phyloP scores from a whole-genome alignment of 352 stramenopile genomes.

The Pythium oligandrum region DNA sequence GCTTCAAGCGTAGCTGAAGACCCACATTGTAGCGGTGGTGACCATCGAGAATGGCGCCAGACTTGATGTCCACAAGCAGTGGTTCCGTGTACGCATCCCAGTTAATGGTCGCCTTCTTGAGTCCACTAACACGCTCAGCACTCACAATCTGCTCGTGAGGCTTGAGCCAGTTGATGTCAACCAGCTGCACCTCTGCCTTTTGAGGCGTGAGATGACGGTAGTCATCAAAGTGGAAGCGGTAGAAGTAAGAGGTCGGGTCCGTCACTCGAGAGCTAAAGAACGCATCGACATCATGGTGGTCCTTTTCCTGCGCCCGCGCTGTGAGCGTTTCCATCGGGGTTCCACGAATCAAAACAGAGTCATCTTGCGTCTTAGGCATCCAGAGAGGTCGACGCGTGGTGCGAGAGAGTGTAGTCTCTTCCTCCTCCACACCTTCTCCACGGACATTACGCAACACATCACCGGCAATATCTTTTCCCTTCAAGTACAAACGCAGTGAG shows the following conservation, averaged over 20 bases:
- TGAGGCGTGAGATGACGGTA: conserved; percentile 53
- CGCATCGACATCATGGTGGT: conserved; percentile 45
- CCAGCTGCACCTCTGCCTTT: conserved; percentile 77
- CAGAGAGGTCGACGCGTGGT: conserved; percentile 72
- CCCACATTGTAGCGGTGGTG: conserved; percentile 83
- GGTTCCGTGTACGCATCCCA: conserved; percentile 83
- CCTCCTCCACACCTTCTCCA: conserved; percentile 47
- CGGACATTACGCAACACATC: conserved; percentile 65
- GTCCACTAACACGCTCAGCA: conserved; percentile 63
- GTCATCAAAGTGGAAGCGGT: conserved; percentile 74
- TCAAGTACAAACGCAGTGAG: conserved; percentile 74
- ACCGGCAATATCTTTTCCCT: conserved; percentile 55
- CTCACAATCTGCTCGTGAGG: conserved; percentile 83
- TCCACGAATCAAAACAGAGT: conserved; percentile 49
- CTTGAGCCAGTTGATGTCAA: conserved; percentile 80
- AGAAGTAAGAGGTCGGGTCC: conserved; percentile 86
- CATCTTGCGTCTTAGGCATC: conserved; percentile 70
- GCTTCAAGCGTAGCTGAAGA: conserved; percentile 61
- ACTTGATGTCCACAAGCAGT: conserved; percentile 74
- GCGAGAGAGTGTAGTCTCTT: conserved; percentile 54
- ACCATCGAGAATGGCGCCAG: conserved; percentile 76
- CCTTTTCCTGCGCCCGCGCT: conserved; percentile 4
- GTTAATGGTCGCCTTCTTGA: conserved; percentile 71
- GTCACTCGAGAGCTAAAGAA: conserved; percentile 80
- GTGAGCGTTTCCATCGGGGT: conserved; percentile 6